Percentiles rank a stretch among this genome's conserved stretches.
These are phyloP conservation scores for Tricholomella constricta DNA, from an alignment of 768 basidiomycete genomes.

Conservation along the genomic window DNA sequence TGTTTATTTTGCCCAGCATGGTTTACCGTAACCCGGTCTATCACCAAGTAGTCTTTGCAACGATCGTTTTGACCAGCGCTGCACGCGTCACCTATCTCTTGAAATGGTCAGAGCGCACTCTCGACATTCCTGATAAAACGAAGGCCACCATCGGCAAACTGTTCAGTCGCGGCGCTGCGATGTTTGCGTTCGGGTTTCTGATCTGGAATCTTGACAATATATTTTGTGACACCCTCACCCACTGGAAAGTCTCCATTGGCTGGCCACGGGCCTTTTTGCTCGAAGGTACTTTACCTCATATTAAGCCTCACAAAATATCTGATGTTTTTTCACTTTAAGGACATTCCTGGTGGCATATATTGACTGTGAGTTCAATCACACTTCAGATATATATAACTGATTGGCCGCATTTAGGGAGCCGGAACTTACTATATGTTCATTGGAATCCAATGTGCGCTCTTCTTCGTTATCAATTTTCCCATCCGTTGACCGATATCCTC, in stretches of 20 bases:
- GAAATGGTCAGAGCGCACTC: conserved; percentile 39
- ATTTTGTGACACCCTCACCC: conserved; percentile 61
- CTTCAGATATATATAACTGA: neutral
- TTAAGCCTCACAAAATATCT: neutral
- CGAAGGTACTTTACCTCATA: conserved; percentile 48
- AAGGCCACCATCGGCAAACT: conserved; percentile 43
- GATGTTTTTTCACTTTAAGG: conserved; percentile 37
- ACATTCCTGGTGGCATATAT: conserved; percentile 76
- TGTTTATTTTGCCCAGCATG: conserved; percentile 41
- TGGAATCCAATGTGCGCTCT: conserved; percentile 50
- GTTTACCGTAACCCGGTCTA: conserved; percentile 75
- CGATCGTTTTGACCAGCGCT: conserved; percentile 49
- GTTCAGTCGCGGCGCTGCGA: conserved; percentile 53
- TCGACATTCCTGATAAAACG: conserved; percentile 43
- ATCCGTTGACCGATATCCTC: conserved; percentile 5
- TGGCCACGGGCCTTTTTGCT: conserved; percentile 70
- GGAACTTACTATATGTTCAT: conserved; percentile 55
- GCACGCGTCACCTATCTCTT: conserved; percentile 57
- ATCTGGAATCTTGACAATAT: conserved; percentile 85
- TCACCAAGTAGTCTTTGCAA: conserved; percentile 75
- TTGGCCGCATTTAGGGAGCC: conserved; percentile 35
- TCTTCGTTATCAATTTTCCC: neutral
- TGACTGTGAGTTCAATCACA: conserved; percentile 47
- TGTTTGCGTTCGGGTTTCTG: conserved; percentile 66
- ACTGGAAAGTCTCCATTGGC: conserved; percentile 55